Evolutionary conservation across 768 basidiomycete genomes (phyloP).

Genomic region (Lactifluus echinatus): DNA sequence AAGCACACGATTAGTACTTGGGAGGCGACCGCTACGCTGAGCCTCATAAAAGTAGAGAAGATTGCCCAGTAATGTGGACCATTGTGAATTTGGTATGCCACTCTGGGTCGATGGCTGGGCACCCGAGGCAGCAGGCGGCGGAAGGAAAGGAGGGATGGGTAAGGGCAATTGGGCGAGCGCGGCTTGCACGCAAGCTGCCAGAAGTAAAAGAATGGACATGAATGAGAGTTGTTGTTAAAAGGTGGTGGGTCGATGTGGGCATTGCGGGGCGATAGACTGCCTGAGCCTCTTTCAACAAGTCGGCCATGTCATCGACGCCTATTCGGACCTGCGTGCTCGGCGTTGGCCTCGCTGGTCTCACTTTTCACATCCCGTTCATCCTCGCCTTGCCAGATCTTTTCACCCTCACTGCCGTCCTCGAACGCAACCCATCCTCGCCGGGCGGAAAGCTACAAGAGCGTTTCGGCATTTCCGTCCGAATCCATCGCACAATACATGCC

Average conservation of each 20-base stretch:
- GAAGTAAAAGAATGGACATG: not conserved
- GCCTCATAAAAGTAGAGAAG: constrained; percentile 87
- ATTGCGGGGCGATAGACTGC: too few species aligned
- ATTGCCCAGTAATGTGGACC: constrained; percentile 75
- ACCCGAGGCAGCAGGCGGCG: constrained; percentile 51
- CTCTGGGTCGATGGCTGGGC: constrained; percentile 35
- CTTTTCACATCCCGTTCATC: constrained; percentile 77
- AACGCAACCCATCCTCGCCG: constrained; percentile 53
- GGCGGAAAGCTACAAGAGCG: constrained; percentile 59
- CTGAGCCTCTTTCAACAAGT: too few species aligned
- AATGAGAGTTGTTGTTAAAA: too few species aligned
- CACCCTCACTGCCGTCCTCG: constrained; percentile 63
- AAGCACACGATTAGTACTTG: constrained; percentile 57
- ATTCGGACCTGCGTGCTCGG: constrained; percentile 64
- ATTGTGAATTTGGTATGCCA: constrained; percentile 59
- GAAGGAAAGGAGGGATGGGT: constrained; percentile 55
- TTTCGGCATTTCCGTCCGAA: constrained; percentile 48
- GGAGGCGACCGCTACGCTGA: constrained; percentile 73
- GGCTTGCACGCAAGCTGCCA: constrained; percentile 23
- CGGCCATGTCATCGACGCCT: constrained; percentile 29
- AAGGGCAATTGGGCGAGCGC: constrained; percentile 50
- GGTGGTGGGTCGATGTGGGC: too few species aligned
- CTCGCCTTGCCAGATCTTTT: constrained; percentile 63
- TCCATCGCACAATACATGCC: constrained; percentile 51
- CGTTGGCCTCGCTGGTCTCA: constrained; percentile 65